Evolutionary conservation across 2,329 filamentous ascomycete species (phyloP), one percentile per base, ranked within the genome.

Genomic region (Exophiala xenobiotica): DNA sequence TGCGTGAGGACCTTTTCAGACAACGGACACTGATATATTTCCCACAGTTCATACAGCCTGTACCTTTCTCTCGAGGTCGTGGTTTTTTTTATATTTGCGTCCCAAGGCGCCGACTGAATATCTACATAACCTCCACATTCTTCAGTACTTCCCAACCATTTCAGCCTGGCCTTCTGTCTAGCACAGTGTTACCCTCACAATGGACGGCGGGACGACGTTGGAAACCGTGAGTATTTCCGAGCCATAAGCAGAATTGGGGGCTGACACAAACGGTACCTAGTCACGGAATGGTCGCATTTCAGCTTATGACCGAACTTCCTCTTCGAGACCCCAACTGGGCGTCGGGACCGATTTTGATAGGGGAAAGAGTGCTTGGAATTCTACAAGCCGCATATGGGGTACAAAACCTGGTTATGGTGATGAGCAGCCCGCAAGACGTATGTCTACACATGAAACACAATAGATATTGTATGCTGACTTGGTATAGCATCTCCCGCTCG

Each of bases 351-450:
- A 70, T n/a, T 77, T 77, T 61, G 69, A 70, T 14, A 67, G 65
- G 57, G 68, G 67, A 35, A 73, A 70, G 49, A 59, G 69, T 26
- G 70, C 68, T 59, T 70, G 73, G 74, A 69, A 73, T 33, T 18
- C 53, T 23, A 37, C 50, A 66, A 62, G 65, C 66, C 74, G 70
- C 24, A 79, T 82, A 35, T 83, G 80, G 80, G 73, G 74, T 9
- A 77, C 71, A 27, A 67, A 69, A 67, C 74, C 74, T 12, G 70
- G 76, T 53, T 71, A 70, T 19, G 73, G 72, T 62, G 78, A 76
- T 56, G 64, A 70, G 40, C 67, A 70, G 29, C 70, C 68, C 41
- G 68, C 75, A 43, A 73, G 74, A 73, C 79, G 79, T 83, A 66
- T 16, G 57, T 33, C 24, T 14, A 23, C 31, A 35, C 31, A 18